A percentile compares a stretch with the other conserved stretches of the same genome.
phyloP scores from a whole-genome alignment of 2,329 filamentous ascomycete genomes.

The Trichophaea hybrida region DNA sequence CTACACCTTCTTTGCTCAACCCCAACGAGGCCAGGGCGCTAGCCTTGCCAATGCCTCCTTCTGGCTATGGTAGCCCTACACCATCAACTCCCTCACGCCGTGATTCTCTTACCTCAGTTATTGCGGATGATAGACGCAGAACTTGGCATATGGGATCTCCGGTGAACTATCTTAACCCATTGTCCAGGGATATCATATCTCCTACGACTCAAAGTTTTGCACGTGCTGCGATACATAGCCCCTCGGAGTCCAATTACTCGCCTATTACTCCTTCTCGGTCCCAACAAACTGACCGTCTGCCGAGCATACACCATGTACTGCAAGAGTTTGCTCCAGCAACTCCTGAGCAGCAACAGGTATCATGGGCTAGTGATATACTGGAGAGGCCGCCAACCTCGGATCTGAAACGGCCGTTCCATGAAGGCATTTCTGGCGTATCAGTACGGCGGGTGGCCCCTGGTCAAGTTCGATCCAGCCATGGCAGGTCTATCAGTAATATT shows the following conservation, averaged over 20 bases:
- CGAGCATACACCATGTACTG: conserved; percentile 2
- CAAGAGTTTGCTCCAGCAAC: background rate
- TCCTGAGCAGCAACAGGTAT: background rate
- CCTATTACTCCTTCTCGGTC: background rate
- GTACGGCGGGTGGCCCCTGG: conserved; percentile 2
- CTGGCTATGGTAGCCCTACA: background rate
- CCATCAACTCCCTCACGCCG: background rate
- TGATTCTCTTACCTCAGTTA: conserved; percentile 16
- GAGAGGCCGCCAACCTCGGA: background rate
- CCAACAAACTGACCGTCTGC: background rate
- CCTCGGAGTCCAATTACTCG: background rate
- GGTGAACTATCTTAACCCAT: conserved; percentile 6
- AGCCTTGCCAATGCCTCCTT: conserved; percentile 9
- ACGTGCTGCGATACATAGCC: conserved; percentile 8
- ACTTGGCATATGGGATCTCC: conserved; percentile 25
- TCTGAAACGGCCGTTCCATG: conserved; percentile 2
- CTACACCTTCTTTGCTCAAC: conserved; percentile 8
- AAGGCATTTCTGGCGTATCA: background rate
- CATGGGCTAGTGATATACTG: background rate
- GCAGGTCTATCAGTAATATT: conserved; percentile 7
- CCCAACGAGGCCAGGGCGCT: conserved; percentile 6
- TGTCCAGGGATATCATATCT: conserved; percentile 16
- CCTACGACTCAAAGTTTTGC: conserved; percentile 19
- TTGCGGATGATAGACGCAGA: conserved; percentile 25
- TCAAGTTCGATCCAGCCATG: conserved; percentile 3